Conservation (phyloP, 2,329 filamentous ascomycete genomes). For the Exophiala oligosperma region DNA sequence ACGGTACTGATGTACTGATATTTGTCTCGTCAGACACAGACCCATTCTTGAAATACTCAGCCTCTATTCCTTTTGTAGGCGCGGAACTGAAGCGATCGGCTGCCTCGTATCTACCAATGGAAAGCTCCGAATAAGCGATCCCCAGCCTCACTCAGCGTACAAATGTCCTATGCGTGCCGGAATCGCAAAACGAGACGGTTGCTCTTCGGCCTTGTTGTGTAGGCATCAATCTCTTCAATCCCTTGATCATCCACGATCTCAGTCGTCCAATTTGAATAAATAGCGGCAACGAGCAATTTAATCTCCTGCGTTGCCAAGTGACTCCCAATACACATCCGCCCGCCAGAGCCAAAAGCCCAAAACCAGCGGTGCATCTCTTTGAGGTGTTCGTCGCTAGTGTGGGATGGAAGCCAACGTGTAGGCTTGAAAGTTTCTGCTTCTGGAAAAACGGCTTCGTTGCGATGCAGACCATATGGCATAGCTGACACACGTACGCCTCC, state of each 20-base stretch:
- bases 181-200: conserved; percentile 63
- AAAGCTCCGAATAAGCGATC: no score
- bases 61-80: no score
- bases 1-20: no score
- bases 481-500: conserved; percentile 46
- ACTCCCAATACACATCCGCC: conserved; percentile 51
- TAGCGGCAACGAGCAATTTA: conserved; percentile 67
- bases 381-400: conserved; percentile 36
- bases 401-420: conserved; percentile 49
- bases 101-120: no score
- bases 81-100: no score
- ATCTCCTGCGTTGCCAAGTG: conserved; percentile 61
- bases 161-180: conserved; percentile 31
- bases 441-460: conserved; percentile 50
- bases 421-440: conserved; percentile 50
- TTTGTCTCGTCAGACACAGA: no score
- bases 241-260: conserved; percentile 61
- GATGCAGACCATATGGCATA: conserved; percentile 55
- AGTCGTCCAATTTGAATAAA: conserved; percentile 69
- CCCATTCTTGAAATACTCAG: no score
- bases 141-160: no score
- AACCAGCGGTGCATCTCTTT: conserved; percentile 51
- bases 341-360: conserved; percentile 53
- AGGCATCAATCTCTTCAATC: conserved; percentile 66
- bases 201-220: conserved; percentile 59